Evolutionary conservation across 1,139 yeast genomes (phyloP), one percentile per base, ranked within the genome.

Genomic region (Yamadazyma blattariae): DNA sequence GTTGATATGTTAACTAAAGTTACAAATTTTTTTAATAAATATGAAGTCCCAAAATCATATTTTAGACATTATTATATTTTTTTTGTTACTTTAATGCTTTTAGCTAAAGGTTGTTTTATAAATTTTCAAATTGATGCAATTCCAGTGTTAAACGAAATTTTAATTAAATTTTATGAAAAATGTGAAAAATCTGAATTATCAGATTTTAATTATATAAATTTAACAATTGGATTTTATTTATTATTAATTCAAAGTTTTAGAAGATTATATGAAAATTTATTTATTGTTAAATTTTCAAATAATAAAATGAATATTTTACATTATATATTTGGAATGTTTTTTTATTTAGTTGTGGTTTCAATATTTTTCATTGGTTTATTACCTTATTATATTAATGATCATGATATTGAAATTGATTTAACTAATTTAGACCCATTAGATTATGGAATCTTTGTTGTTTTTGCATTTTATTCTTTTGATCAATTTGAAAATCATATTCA

Each of bases 221-320:
- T 45, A 19, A 37, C 31, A 10, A 42, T 53, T 25, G 34, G 51
- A 14, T 50, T 40, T 25, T 30, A 40, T 44, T 21, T 65, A 47
- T 45, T 45, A 22, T 36, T 71, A 19, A 36, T 76, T 4, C 97
- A 89, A 50, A 77, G 84, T 0, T n/a, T 61, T 1, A 66, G 96
- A 47, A 66, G 97, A 38, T 49, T 73, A 7, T 55, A 61, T 27
- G 97, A 90, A 54, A 78, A 88, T 35, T 38, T 64, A 1, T 63
- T 49, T 27, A 61, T 86, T 17, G 68, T 77, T 33, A 71, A 65
- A 22, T 74, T 73, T 12, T 45, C 63, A 11, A 49, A 54, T 0
- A 71, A 94, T 1, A 67, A 72, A 36, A 89, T 90, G 66, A 87
- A 89, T 52, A 42, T 86, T 20, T 65, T 81, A 3, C 97, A 90